These are phyloP conservation scores for Euphorbia pulcherrima DNA, from an alignment of 345 rosid genomes.

Conservation along the genomic window DNA sequence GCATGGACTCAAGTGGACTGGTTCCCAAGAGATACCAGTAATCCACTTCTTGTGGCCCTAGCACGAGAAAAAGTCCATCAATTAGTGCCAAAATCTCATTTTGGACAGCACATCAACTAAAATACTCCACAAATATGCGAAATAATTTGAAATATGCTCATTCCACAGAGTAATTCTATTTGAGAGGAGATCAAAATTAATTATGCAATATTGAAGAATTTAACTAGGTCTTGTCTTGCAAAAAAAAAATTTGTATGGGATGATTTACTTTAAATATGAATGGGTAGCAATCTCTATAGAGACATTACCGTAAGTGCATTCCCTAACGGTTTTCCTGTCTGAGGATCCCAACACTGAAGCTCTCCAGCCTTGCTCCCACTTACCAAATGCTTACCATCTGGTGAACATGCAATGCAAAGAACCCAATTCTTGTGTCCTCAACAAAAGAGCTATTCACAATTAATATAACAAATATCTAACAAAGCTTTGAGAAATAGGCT, in stretches of 20 bases:
- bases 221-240: neutral
- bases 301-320: slow-evolving; percentile 53
- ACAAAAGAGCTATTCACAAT: slow-evolving; percentile 2
- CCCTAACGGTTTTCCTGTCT: slow-evolving; percentile 73
- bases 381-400: slow-evolving; percentile 83
- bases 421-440: slow-evolving; percentile 98
- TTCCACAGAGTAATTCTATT: neutral
- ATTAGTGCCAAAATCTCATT: slow-evolving; percentile 8
- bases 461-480: slow-evolving; percentile 6
- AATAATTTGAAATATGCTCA: neutral
- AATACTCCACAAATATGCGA: neutral
- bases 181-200: neutral
- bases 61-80: slow-evolving; percentile 19
- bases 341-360: slow-evolving; percentile 76
- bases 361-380: slow-evolving; percentile 93
- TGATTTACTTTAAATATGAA: neutral
- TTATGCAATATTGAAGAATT: neutral
- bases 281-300: slow-evolving; percentile 14
- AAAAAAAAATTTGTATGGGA: no score
- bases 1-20: slow-evolving; percentile 84
- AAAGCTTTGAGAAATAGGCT: no score
- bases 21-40: slow-evolving; percentile 97
- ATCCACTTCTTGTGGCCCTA: slow-evolving; percentile 99
- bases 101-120: slow-evolving; percentile 2
- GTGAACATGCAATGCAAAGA: slow-evolving; percentile 90